Evolutionary conservation across 1,284 basidiomycete genomes (phyloP).

Genomic region (Vanrija sp.): DNA sequence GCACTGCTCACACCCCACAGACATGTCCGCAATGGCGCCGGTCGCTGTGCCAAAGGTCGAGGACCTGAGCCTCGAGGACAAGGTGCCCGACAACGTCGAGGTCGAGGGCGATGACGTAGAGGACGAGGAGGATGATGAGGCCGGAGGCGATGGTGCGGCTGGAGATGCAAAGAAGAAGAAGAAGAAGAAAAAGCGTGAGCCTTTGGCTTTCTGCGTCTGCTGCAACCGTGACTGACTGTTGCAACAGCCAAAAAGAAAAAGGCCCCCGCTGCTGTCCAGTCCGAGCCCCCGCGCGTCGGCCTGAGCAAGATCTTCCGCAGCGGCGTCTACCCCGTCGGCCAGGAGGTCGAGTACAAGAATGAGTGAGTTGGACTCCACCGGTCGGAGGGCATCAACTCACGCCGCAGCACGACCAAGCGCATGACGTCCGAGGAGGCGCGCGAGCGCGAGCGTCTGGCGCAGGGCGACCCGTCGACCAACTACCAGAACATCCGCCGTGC

Average conservation of each 20-base stretch:
- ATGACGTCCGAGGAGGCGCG: constrained; percentile 87
- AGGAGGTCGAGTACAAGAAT: constrained; percentile 86
- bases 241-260: constrained; percentile 67
- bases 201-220: too few relatives aligned
- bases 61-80: constrained; percentile 28
- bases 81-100: constrained; percentile 15
- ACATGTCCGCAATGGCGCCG: constrained; percentile 25
- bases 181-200: constrained; percentile 78
- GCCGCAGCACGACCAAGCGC: constrained; percentile 70
- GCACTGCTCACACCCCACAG: neutral
- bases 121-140: constrained; percentile 39
- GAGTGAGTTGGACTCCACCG: constrained; percentile 54
- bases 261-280: constrained; percentile 56
- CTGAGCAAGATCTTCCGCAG: constrained; percentile 84
- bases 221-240: neutral
- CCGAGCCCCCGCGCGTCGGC: constrained; percentile 89
- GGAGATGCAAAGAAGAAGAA: constrained; percentile 66
- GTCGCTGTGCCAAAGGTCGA: constrained; percentile 31
- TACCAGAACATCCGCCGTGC: constrained; percentile 88
- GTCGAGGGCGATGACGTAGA: constrained; percentile 9
- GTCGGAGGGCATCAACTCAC: constrained; percentile 4
- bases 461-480: constrained; percentile 72
- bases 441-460: constrained; percentile 69
- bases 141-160: constrained; percentile 36
- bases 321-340: constrained; percentile 84